Base-by-base conservation (phyloP, 331 rosid genomes). In the Prunus yedoensis region DNA sequence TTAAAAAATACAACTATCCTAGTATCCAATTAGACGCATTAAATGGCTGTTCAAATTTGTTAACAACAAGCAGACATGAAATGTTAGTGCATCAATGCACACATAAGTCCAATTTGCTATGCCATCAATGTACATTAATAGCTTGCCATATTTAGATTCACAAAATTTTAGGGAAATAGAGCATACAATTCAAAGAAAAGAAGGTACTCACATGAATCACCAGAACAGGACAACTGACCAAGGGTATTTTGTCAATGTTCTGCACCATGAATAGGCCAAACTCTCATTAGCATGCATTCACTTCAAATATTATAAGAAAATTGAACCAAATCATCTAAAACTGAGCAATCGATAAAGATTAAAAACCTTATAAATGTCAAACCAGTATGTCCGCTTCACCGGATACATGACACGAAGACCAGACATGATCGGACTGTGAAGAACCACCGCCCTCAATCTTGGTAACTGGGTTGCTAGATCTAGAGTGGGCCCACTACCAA, bases 361-460 rank as follows among this genome's bases (percentile, higher is more conserved):
- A 45, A 47, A 45, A 63, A 94, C 99, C 99, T 94, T 94, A 57
- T 90, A 94, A 82, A 94, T 94, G 89, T 94, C 97, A 70, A 94
- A 94, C 99, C 97, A 94, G 86, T 88, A 94, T 0, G 99, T 86
- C 82, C 96, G 81, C 84, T 92, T 94, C 72, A 94, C 96, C 0
- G 99, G 99, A 73, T 94, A 94, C 99, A 94, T 90, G 88, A 94
- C 99, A 67, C 99, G 87, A 41, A 94, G 88, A 58, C 99, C 99
- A 65, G 99, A 94, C 87, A 90, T 63, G 81, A 94, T 94, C 6
- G 97, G 96, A 79, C 99, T 94, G 58, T 94, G 99, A 77, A 94
- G 99, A 92, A 94, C 89, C 57, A 90, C 89, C 60, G 97, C 97
- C 83, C 99, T 85, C 75, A 94, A 91, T 75, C 83, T 84, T 6